Conservation (phyloP, 352 stramenopile species). For the Phytophthora gonapodyides region DNA sequence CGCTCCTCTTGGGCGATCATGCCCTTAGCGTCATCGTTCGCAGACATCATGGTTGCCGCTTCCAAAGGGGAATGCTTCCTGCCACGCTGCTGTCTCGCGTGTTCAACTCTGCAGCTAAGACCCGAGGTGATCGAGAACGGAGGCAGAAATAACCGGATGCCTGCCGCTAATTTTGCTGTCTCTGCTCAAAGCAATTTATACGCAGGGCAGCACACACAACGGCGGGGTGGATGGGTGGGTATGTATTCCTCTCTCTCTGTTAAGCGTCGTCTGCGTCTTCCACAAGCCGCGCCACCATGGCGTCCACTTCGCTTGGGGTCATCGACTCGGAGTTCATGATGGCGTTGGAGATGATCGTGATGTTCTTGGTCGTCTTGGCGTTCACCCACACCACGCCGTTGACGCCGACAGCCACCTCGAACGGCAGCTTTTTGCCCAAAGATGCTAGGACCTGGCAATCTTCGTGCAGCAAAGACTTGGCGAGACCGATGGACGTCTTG, state of each 20-base stretch:
- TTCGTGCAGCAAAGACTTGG: slow-evolving; percentile 73
- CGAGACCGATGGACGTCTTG: slow-evolving; percentile 78
- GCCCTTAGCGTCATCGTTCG: slow-evolving; percentile 73
- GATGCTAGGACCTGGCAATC: slow-evolving; percentile 84
- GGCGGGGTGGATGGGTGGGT: slow-evolving; percentile 1
- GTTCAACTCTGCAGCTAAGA: slow-evolving; percentile 12
- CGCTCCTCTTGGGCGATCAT: slow-evolving; percentile 96
- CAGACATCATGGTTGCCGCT: slow-evolving; percentile 61
- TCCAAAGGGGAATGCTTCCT: neutral
- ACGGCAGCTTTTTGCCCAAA: slow-evolving; percentile 85
- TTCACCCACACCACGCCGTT: slow-evolving; percentile 98
- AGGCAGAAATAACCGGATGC: slow-evolving; percentile 20
- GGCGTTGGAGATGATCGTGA: slow-evolving; percentile 86
- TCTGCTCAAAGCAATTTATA: slow-evolving; percentile 10
- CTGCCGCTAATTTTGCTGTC: slow-evolving; percentile 24
- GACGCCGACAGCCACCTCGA: slow-evolving; percentile 95
- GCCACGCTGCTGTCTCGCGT: slow-evolving; percentile 2
- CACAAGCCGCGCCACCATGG: slow-evolving; percentile 80
- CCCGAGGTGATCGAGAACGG: neutral
- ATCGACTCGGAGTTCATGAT: slow-evolving; percentile 89
- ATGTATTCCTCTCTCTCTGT: slow-evolving; percentile 29
- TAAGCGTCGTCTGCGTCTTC: slow-evolving; percentile 55
- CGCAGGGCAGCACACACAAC: slow-evolving; percentile 3
- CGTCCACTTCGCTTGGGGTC: slow-evolving; percentile 76
- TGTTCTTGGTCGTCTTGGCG: slow-evolving; percentile 80